These are phyloP conservation scores for Dothideomycetes sp. DNA, from an alignment of 2,329 filamentous ascomycete species.

Conservation along the genomic window DNA sequence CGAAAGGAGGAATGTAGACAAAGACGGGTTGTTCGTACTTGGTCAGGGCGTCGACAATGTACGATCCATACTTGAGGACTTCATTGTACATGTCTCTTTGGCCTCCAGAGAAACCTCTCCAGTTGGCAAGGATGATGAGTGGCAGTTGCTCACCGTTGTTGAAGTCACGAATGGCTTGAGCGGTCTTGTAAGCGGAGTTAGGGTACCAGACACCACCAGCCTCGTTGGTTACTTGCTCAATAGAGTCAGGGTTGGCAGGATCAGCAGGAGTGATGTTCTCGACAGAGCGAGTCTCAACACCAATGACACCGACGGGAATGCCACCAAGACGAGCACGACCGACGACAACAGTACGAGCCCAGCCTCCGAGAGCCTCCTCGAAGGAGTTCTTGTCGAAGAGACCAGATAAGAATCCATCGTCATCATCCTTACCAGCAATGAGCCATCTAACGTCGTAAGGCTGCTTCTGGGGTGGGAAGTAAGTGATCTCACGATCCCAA, in stretches of 20 bases:
- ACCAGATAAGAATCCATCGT: constrained; percentile 76
- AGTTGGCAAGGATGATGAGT: constrained; percentile 98
- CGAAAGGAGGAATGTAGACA: constrained; percentile 94
- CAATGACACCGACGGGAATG: constrained; percentile 97
- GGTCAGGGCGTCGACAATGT: constrained; percentile 96
- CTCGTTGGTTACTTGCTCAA: constrained; percentile 88
- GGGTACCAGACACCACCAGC: constrained; percentile 99
- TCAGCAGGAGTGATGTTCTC: constrained; percentile 96
- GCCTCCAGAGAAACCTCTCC: constrained; percentile 99
- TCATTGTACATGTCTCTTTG: constrained; percentile 99
- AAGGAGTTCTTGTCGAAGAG: constrained; percentile 96
- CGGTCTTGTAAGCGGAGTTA: constrained; percentile 99
- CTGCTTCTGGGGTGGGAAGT: constrained; percentile 69
- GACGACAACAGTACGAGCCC: constrained; percentile 93
- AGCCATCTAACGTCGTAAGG: constrained; percentile 89
- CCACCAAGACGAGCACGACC: constrained; percentile 92
- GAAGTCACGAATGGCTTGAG: constrained; percentile 97
- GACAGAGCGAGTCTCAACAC: constrained; percentile 86
- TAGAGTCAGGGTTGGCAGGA: constrained; percentile 95
- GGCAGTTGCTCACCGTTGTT: constrained; percentile 97
- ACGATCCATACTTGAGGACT: constrained; percentile 97
- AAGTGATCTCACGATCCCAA: constrained; percentile 89
- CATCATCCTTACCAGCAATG: constrained; percentile 77
- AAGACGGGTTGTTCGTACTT: constrained; percentile 99
- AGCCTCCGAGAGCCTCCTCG: constrained; percentile 89